Base-by-base conservation (phyloP, 768 basidiomycete genomes). In the Russula abietina region DNA sequence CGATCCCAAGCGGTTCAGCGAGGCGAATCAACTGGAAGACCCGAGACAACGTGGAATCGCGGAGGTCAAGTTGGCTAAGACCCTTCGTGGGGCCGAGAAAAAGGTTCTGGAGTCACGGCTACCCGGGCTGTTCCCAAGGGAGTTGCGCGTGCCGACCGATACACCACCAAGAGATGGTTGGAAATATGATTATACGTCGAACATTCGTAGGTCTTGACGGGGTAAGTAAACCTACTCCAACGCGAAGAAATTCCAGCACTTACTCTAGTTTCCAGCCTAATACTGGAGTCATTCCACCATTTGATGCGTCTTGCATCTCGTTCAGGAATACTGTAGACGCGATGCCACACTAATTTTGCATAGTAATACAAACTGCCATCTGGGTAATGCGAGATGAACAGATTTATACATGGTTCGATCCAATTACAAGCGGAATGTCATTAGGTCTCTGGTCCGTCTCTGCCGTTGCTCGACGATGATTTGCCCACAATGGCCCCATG, bases 41-140 rank as follows among this genome's bases (percentile, higher is more conserved):
- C 88, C 88, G n/a, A 78, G 88, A 67, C 78, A 77, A 49, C 80
- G 85, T 71, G 83, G 77, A 56, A 66, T 71, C 51, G 78, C 75
- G 39, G 86, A 93, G 75, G 70, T 79, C 68, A 83, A 82, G 71
- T 69, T 82, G 62, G 71, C 83, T 66, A 88, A 87, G 74, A 79
- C 75, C 17, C 75, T 88, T 73, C 85, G 82, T 66, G 83, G 79
- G 11, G 76, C 83, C 22, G 89, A 92, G 74, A 80, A 81, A 71
- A 82, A 83, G 70, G 85, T 83, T 14, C 74, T 88, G 68, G 91
- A 95, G 73, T 85, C 89, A 33, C 80, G 90, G 67, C 80, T 89
- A 71, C 84, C 85, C 60, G 90, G 89, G 1, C 73, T 96, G 41
- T 91, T 95, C 75, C 95, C 95, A 63, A 82, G 95, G 64, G 94